Percentiles rank a stretch among this genome's conserved stretches.
Evolutionary conservation across 2,329 filamentous ascomycete species (phyloP).

Genomic region (Xylariaceae sp.): DNA sequence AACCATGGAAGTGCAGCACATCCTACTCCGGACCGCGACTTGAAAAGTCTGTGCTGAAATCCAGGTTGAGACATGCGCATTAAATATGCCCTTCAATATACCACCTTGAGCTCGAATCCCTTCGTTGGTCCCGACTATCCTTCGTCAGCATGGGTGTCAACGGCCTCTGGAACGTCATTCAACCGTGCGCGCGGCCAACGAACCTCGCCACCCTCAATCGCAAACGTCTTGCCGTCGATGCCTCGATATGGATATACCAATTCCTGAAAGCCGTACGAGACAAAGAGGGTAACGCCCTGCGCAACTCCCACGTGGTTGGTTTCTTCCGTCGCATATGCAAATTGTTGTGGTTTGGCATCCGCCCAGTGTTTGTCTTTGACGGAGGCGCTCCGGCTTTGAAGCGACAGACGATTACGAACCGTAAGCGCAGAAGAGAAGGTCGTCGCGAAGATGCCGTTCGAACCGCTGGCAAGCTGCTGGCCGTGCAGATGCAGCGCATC

Average conservation of each 20-base stretch:
- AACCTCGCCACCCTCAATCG: slow-evolving; percentile 96
- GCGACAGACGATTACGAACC: slow-evolving; percentile 81
- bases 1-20: too few relatives aligned
- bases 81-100: slow-evolving; percentile 21
- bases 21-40: not conserved
- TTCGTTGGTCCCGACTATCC: slow-evolving; percentile 14
- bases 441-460: slow-evolving; percentile 89
- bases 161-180: slow-evolving; percentile 93
- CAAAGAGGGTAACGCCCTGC: slow-evolving; percentile 95
- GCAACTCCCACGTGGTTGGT: slow-evolving; percentile 94
- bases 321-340: slow-evolving; percentile 99
- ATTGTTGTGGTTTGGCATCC: slow-evolving; percentile 93
- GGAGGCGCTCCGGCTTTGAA: slow-evolving; percentile 92
- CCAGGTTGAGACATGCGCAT: not conserved
- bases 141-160: slow-evolving; percentile 83
- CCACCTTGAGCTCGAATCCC: slow-evolving; percentile 20
- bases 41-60: not conserved
- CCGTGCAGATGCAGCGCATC: slow-evolving; percentile 89
- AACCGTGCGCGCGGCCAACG: slow-evolving; percentile 93
- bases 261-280: slow-evolving; percentile 98
- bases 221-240: slow-evolving; percentile 95
- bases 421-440: slow-evolving; percentile 83
- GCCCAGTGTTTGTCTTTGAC: slow-evolving; percentile 97
- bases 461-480: slow-evolving; percentile 89
- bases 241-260: slow-evolving; percentile 99